Base-by-base conservation (phyloP, 169 alveolate species). In the Plasmodium inui region DNA sequence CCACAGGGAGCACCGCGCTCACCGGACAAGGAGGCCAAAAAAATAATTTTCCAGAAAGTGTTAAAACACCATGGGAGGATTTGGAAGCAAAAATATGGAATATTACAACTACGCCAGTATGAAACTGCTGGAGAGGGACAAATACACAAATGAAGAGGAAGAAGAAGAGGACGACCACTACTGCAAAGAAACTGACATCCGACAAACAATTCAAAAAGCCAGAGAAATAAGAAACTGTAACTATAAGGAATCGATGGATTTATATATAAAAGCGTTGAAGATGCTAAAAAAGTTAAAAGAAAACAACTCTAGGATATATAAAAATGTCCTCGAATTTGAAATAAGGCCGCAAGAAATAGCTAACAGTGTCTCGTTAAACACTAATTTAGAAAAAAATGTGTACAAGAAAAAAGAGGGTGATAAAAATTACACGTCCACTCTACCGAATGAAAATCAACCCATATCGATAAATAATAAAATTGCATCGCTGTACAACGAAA, bases 401-500 rank as follows among this genome's bases (percentile, higher is more conserved):
- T 0, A 89, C 30, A 17, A 28, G 10, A 37, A 78, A 28, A 50
- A 78, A 44, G 61, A 84, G 50, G 32, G 28, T 0, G 17, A 32
- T 50, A 22, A 4, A 57, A 14, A 37, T 37, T 9, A 5, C 4
- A 1, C 44, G 6, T 32, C 46, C 9, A 8, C 46, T 37, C 3
- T 22, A 74, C 8, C 53, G 8, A 10, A 44, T 74, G 84, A 67
- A 67, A 78, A 78, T 50, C 41, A 84, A 71, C 37, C 19, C 3
- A 67, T 89, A 39, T 67, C 57, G 12, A 41, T 89, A 79, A 89
- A 89, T 79, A 89, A 89, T 61, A 79, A 89, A 39, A 89, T 89
- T 26, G 94, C 94, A 22, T 89, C 91, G n/a, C 28, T 89, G 57
- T 89, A 89, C 55, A 81, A 89, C 74, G 94, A 89, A 89, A 89